Evolutionary conservation across 225 moss, liverwort and hornwort species (phyloP).

Genomic region (Polytrichum formosum): DNA sequence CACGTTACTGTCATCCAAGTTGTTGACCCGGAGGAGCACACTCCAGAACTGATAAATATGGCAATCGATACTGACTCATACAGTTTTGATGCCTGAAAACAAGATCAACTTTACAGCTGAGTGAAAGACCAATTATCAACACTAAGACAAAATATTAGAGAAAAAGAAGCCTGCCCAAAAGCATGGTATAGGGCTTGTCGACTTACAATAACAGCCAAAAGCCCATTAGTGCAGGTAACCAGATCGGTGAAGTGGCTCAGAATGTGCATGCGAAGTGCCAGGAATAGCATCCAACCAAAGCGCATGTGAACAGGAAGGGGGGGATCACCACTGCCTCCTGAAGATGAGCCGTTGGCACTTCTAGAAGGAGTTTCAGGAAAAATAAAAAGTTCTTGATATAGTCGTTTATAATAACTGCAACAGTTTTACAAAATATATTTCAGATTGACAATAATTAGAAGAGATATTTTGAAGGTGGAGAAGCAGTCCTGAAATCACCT

Average conservation of each 20-base stretch:
- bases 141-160: too few species aligned
- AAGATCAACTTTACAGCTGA: too few species aligned
- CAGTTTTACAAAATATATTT: conserved; percentile 12
- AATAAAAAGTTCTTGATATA: conserved; percentile 78
- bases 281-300: conserved; percentile 98
- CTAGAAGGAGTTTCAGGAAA: conserved; percentile 44
- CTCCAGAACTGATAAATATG: too few species aligned
- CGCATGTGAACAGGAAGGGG: conserved; percentile 72
- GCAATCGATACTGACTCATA: too few species aligned
- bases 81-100: too few species aligned
- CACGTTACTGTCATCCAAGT: too few species aligned
- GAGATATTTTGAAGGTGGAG: too few species aligned
- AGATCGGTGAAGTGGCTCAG: conserved; percentile 83
- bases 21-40: too few species aligned
- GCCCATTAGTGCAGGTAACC: conserved; percentile 97
- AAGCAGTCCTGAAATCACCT: too few species aligned
- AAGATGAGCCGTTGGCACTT: conserved; percentile 38
- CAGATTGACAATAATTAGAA: conserved; percentile 10
- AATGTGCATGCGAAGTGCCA: conserved; percentile 82
- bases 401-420: conserved; percentile 94
- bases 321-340: conserved; percentile 41
- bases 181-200: neutral
- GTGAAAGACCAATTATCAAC: too few species aligned
- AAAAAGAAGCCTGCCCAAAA: too few species aligned
- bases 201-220: conserved; percentile 89